These are phyloP conservation scores for Chaetomium olivaceum DNA, from an alignment of 2,329 filamentous ascomycete genomes.

Conservation along the genomic window DNA sequence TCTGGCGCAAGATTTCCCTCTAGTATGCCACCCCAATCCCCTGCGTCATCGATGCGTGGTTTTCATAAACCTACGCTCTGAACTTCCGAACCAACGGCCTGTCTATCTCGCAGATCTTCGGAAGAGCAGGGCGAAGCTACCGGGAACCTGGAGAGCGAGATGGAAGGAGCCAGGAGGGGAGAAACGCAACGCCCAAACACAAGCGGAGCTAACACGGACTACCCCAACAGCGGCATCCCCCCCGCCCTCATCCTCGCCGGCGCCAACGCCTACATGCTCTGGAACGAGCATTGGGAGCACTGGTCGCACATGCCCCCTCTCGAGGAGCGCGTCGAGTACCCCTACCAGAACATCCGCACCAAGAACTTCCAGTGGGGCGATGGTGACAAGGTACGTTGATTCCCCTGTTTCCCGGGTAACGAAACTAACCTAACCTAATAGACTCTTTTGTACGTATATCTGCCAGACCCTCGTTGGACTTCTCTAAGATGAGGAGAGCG, in stretches of 20 bases:
- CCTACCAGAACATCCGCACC: conserved; percentile 95
- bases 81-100: not conserved
- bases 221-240: conserved; percentile 63
- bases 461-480: not conserved
- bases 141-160: not conserved
- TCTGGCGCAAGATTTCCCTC: conserved; percentile 95
- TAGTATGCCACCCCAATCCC: conserved; percentile 65
- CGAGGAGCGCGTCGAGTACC: conserved; percentile 89
- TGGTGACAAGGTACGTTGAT: conserved; percentile 78
- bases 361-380: conserved; percentile 97
- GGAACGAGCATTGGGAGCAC: conserved; percentile 97
- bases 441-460: conserved; percentile 28
- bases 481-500: not conserved
- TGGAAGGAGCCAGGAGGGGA: not conserved
- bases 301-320: conserved; percentile 80
- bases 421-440: conserved; percentile 6
- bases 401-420: not conserved
- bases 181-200: not conserved
- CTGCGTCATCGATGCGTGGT: conserved; percentile 26
- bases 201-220: conserved; percentile 7
- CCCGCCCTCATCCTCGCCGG: conserved; percentile 70
- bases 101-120: not conserved
- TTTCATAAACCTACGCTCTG: conserved; percentile 15
- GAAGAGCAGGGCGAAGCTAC: not conserved
- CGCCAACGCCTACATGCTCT: conserved; percentile 86